Evolutionary conservation across 164 flowering plant genomes (phyloP).

Genomic region (Piper betle): DNA sequence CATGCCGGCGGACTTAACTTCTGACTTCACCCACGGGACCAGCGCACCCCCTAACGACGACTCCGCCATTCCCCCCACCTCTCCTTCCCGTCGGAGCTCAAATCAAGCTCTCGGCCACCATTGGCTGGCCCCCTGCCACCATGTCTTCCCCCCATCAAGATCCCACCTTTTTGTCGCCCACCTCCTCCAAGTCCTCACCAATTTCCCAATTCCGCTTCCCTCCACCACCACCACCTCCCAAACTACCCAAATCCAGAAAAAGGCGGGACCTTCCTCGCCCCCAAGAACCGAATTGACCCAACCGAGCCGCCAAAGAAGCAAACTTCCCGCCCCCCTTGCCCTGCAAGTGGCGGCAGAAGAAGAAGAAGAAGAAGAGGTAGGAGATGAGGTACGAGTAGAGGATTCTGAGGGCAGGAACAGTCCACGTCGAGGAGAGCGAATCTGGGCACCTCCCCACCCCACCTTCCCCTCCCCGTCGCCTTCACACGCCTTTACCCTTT

Average conservation of each 20-base stretch:
- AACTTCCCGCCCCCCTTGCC: too few relatives aligned
- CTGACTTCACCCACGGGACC: constrained; percentile 52
- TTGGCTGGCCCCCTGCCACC: too few relatives aligned
- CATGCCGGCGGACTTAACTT: constrained; percentile 14
- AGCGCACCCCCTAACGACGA: constrained; percentile 38
- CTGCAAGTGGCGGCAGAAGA: neutral
- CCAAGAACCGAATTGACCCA: too few relatives aligned
- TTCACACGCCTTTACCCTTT: too few relatives aligned
- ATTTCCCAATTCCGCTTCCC: too few relatives aligned
- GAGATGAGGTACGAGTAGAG: neutral
- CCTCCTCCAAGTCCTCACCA: too few relatives aligned
- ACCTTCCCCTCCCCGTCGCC: neutral
- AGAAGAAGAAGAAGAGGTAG: neutral
- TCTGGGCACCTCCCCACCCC: neutral
- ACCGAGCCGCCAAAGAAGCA: too few relatives aligned
- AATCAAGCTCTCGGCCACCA: neutral
- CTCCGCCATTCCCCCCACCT: constrained; percentile 11
- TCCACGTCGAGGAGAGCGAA: neutral
- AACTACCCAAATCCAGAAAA: too few relatives aligned
- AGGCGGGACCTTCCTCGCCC: too few relatives aligned
- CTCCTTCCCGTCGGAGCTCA: neutral
- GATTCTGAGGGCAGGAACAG: neutral
- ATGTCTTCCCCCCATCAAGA: too few relatives aligned
- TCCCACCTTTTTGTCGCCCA: too few relatives aligned
- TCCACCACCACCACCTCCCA: too few relatives aligned